These are phyloP conservation scores for Solanum aculeatissimum DNA, from an alignment of 305 asterid species.

Conservation along the genomic window DNA sequence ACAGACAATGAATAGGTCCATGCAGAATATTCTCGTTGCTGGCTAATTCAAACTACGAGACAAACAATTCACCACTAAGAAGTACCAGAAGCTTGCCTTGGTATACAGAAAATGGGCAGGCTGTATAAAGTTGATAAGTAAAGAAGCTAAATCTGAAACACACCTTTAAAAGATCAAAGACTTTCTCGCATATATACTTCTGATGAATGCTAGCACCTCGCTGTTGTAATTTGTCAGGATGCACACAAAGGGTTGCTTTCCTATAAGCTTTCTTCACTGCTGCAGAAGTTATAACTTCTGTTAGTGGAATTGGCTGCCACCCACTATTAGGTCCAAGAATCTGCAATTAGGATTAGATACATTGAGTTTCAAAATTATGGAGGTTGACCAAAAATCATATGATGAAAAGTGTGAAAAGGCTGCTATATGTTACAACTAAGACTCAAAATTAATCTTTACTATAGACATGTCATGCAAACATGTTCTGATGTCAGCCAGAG, in stretches of 20 bases:
- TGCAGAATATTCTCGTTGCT: not conserved
- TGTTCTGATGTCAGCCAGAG: not conserved
- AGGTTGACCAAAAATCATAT: not conserved
- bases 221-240: conserved; percentile 94
- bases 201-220: conserved; percentile 90
- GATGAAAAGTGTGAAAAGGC: not conserved
- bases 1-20: not conserved
- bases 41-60: not conserved
- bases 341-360: conserved; percentile 28
- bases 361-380: not conserved
- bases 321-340: conserved; percentile 91
- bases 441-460: not conserved
- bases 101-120: not conserved
- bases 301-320: conserved; percentile 87
- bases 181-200: conserved; percentile 85
- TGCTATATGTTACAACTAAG: not conserved
- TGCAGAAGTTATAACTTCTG: conserved; percentile 73
- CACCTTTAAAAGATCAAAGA: conserved; percentile 92
- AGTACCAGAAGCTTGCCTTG: not conserved
- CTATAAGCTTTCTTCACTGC: conserved; percentile 84
- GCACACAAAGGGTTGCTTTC: conserved; percentile 91
- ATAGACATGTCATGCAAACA: not conserved
- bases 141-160: conserved; percentile 9
- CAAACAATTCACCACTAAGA: not conserved
- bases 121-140: not conserved